Evolutionary conservation across 257 asterid genomes (phyloP).

Genomic region (Datura wrightii): DNA sequence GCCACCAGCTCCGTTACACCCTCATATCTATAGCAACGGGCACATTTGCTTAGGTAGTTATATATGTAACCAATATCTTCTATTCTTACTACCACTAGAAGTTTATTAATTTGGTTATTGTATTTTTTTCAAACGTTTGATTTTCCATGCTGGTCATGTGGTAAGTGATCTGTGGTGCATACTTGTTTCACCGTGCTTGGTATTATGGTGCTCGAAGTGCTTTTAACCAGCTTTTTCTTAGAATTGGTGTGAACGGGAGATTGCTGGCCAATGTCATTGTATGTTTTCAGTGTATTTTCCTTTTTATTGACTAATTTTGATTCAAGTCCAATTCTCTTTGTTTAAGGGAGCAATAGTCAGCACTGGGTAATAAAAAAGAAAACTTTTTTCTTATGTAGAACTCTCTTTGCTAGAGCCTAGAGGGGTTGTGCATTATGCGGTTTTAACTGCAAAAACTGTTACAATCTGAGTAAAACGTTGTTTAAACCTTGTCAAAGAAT

Average conservation of each 20-base stretch:
- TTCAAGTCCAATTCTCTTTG: background rate
- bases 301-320: background rate
- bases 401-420: background rate
- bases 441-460: background rate
- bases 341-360: background rate
- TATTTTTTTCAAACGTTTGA: background rate
- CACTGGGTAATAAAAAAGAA: background rate
- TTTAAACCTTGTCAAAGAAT: background rate
- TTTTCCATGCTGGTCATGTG: conserved; percentile 3
- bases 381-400: background rate
- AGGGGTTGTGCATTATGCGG: background rate
- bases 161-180: background rate
- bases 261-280: background rate
- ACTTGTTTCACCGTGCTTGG: conserved; percentile 15
- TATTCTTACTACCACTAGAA: background rate
- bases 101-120: background rate
- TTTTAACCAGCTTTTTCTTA: background rate
- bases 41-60: conserved; percentile 80
- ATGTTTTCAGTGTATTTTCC: background rate
- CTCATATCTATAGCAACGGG: conserved; percentile 87
- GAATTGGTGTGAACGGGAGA: conserved; percentile 2
- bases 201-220: background rate
- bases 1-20: conserved; percentile 81
- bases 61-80: conserved; percentile 16
- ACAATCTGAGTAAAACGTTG: background rate